phyloP scores from a whole-genome alignment of 164 flowering plant genomes.

The Annona squamosa region DNA sequence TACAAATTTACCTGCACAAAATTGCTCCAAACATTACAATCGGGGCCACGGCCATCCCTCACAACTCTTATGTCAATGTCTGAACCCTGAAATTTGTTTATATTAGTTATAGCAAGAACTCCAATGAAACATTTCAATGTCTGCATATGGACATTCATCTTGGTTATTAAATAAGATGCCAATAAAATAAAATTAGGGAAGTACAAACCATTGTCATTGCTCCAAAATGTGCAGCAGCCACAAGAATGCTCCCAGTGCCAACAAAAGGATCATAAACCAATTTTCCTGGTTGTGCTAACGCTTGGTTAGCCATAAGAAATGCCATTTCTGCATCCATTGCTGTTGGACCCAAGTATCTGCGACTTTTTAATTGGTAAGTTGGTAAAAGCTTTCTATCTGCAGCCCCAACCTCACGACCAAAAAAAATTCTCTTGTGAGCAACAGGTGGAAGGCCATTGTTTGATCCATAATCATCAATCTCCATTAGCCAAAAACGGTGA shows the following conservation, averaged over 20 bases:
- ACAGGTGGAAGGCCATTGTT: constrained; percentile 96
- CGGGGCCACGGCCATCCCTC: constrained; percentile 97
- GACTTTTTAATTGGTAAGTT: constrained; percentile 83
- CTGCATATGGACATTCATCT: not conserved
- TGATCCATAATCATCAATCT: constrained; percentile 73
- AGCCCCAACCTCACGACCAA: constrained; percentile 88
- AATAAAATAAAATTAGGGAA: not conserved
- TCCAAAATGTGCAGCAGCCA: constrained; percentile 95
- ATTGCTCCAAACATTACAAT: constrained; percentile 98
- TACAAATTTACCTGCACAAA: constrained; percentile 67
- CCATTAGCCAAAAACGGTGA: constrained; percentile 83
- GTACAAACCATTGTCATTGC: constrained; percentile 89
- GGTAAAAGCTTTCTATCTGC: constrained; percentile 91
- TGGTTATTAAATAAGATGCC: not conserved
- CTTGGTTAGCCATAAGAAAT: constrained; percentile 97
- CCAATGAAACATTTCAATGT: not conserved
- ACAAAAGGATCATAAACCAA: constrained; percentile 95
- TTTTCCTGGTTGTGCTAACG: constrained; percentile 64
- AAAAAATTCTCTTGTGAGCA: constrained; percentile 59
- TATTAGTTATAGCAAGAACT: constrained; percentile 15
- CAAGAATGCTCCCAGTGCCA: constrained; percentile 95
- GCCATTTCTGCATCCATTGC: constrained; percentile 99
- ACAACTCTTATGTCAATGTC: constrained; percentile 97
- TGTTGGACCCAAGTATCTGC: constrained; percentile 91
- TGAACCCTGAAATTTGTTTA: constrained; percentile 68